These are phyloP conservation scores for Cutaneotrichosporon mucoides DNA, from an alignment of 1,284 basidiomycete genomes.

Conservation along the genomic window DNA sequence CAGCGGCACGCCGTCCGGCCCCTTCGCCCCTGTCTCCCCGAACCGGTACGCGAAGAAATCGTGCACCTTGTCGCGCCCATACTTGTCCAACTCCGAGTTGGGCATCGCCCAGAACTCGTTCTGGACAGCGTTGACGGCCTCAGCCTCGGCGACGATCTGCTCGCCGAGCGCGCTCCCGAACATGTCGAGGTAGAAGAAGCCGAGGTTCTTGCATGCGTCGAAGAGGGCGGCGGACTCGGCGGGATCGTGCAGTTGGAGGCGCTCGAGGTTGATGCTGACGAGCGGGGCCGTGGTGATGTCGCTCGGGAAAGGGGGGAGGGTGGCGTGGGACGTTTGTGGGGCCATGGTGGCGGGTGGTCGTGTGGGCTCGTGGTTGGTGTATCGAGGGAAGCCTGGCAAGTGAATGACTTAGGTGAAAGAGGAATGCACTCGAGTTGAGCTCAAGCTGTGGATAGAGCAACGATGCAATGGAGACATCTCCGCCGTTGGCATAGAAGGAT, in stretches of 20 bases:
- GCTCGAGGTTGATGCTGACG: constrained; percentile 21
- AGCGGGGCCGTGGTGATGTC: constrained; percentile 24
- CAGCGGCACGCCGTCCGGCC: constrained; percentile 11
- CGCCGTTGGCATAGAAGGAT: too few species aligned
- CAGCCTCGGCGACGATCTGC: constrained; percentile 20
- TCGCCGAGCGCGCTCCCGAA: constrained; percentile 23
- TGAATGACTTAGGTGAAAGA: too few species aligned
- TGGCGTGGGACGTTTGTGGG: constrained; percentile 20
- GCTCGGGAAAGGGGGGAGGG: constrained; percentile 24
- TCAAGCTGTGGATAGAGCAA: too few species aligned
- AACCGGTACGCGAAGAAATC: constrained; percentile 28
- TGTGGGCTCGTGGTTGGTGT: not conserved
- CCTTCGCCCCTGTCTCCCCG: constrained; percentile 10
- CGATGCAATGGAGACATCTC: too few species aligned
- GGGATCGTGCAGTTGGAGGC: constrained; percentile 21
- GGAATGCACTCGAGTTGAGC: too few species aligned
- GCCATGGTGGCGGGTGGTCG: constrained; percentile 5
- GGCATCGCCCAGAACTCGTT: constrained; percentile 25
- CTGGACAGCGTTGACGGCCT: constrained; percentile 24
- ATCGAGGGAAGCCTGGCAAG: too few species aligned
- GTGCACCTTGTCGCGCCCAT: constrained; percentile 18
- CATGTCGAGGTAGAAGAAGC: constrained; percentile 38
- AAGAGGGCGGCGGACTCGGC: constrained; percentile 22
- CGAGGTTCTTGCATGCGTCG: constrained; percentile 23
- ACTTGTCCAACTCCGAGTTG: constrained; percentile 26